Conservation (phyloP, 495 filamentous ascomycete genomes). For the Neurospora discreta region DNA sequence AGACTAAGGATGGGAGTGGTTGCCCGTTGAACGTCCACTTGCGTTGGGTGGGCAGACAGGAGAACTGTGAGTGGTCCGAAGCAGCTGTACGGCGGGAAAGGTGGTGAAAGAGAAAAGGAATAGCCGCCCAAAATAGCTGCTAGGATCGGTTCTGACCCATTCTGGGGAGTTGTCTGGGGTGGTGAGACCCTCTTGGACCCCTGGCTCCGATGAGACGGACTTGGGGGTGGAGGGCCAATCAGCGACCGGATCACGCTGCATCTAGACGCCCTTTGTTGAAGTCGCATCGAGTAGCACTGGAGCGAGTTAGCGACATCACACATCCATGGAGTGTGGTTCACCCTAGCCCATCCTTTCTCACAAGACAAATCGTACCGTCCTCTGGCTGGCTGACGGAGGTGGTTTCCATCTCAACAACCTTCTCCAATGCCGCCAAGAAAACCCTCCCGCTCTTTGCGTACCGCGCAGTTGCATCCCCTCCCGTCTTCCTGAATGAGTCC, state of each 20-base stretch:
- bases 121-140: slow-evolving; percentile 21
- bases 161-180: background rate
- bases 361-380: background rate
- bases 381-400: background rate
- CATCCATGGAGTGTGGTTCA: background rate
- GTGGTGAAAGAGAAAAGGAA: slow-evolving; percentile 1
- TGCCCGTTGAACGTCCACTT: background rate
- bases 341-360: background rate
- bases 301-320: background rate
- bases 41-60: background rate
- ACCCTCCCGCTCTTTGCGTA: background rate
- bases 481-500: background rate
- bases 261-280: slow-evolving; percentile 17
- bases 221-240: slow-evolving; percentile 10
- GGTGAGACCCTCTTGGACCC: background rate
- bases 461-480: background rate
- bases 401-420: background rate
- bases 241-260: slow-evolving; percentile 17
- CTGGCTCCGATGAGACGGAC: slow-evolving; percentile 1
- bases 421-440: background rate
- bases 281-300: background rate
- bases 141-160: background rate
- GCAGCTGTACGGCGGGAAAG: slow-evolving; percentile 4
- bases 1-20: background rate
- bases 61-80: slow-evolving; percentile 11